A percentile compares a stretch with the other conserved stretches of the same genome.
phyloP scores from a whole-genome alignment of 23 red algal genomes.

The Rhodosorus marinus region DNA sequence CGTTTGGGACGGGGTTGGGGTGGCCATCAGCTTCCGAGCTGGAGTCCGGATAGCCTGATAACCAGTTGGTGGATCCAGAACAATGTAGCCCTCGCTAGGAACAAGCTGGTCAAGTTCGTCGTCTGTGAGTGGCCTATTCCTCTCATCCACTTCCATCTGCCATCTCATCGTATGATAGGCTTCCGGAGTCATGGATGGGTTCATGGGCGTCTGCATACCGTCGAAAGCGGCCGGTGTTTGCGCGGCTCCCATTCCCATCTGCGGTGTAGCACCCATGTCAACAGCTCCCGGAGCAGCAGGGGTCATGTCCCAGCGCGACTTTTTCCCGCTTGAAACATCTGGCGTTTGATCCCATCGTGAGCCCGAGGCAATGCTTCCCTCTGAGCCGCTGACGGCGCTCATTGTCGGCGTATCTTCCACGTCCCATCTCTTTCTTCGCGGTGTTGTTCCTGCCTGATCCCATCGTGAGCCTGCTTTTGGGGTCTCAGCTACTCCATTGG shows the following conservation, averaged over 20 bases:
- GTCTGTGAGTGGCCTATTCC: conserved; percentile 13
- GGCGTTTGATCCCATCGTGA: conserved; percentile 80
- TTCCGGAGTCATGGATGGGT: conserved; percentile 9
- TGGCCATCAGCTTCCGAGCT: conserved; percentile 16
- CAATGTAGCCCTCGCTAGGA: conserved; percentile 53
- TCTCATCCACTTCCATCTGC: conserved; percentile 8
- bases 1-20: conserved; percentile 13
- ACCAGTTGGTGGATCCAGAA: conserved; percentile 43
- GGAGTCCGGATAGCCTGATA: no score
- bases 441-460: no score
- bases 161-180: conserved; percentile 25
- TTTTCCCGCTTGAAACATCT: background rate
- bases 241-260: conserved; percentile 6
- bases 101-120: conserved; percentile 66
- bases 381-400: no score
- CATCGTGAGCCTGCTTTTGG: no score
- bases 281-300: conserved; percentile 2
- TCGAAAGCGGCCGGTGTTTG: conserved; percentile 14
- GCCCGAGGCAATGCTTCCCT: no score
- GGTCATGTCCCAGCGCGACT: background rate
- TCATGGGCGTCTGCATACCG: conserved; percentile 13
- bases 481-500: no score
- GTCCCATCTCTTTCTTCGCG: no score
- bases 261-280: background rate
- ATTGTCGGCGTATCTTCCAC: no score